These are phyloP conservation scores for Dothideomycetidae sp. DNA, from an alignment of 2,329 filamentous ascomycete species.

Conservation along the genomic window DNA sequence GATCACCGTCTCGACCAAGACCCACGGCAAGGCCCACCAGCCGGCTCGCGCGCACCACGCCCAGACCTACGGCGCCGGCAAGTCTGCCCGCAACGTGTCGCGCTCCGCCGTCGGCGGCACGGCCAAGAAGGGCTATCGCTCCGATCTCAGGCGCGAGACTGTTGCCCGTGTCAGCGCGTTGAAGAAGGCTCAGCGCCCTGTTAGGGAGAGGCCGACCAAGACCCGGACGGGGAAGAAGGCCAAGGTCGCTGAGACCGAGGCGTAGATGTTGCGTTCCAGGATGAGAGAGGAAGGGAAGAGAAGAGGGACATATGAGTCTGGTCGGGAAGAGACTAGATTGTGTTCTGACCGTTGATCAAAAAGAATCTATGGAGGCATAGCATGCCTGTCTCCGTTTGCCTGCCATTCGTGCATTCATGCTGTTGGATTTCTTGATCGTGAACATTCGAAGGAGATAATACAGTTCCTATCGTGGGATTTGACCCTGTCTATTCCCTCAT, in stretches of 20 bases:
- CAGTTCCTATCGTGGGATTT: neutral
- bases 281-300: neutral
- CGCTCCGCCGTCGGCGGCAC: constrained; percentile 69
- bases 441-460: too few relatives aligned
- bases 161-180: constrained; percentile 79
- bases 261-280: neutral
- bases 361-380: too few relatives aligned
- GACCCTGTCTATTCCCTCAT: neutral
- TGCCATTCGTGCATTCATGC: too few relatives aligned
- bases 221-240: constrained; percentile 68
- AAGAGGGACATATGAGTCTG: neutral
- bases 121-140: constrained; percentile 70
- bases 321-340: neutral
- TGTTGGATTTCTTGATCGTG: too few relatives aligned
- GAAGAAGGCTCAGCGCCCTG: constrained; percentile 61
- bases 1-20: constrained; percentile 75
- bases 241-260: constrained; percentile 43
- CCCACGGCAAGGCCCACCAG: constrained; percentile 54
- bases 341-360: neutral
- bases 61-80: constrained; percentile 56
- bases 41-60: constrained; percentile 53
- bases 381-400: too few relatives aligned
- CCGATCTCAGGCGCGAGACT: constrained; percentile 43
- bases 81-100: constrained; percentile 76
- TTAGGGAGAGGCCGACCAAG: constrained; percentile 56